These are phyloP conservation scores for Coemansia sp. DNA, from an alignment of 371 early-diverging fungal species.

Conservation along the genomic window DNA sequence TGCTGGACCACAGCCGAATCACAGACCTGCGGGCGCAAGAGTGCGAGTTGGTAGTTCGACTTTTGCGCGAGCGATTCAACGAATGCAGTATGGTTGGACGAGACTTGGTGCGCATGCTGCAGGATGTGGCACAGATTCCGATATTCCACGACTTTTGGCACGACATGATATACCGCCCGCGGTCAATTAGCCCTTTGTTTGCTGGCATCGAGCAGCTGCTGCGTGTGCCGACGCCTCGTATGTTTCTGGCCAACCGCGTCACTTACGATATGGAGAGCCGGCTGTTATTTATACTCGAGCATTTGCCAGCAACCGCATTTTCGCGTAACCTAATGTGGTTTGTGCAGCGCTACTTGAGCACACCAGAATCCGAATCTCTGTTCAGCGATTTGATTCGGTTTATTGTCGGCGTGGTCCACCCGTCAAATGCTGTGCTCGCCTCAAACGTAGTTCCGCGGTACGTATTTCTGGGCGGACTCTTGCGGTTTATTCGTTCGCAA, in stretches of 20 bases:
- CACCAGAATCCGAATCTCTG: constrained; percentile 64
- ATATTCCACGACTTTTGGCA: constrained; percentile 65
- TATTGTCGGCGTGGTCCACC: constrained; percentile 75
- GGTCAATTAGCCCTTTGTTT: constrained; percentile 59
- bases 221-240: constrained; percentile 62
- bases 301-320: constrained; percentile 57
- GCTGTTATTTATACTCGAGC: constrained; percentile 67
- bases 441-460: constrained; percentile 76
- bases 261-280: constrained; percentile 74
- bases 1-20: constrained; percentile 56
- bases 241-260: constrained; percentile 62
- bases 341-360: constrained; percentile 59
- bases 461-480: constrained; percentile 64
- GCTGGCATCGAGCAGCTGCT: constrained; percentile 58
- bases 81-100: constrained; percentile 68
- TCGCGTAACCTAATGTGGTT: constrained; percentile 69
- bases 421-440: constrained; percentile 70
- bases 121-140: constrained; percentile 61
- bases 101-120: constrained; percentile 68
- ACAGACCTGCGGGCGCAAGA: constrained; percentile 58
- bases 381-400: constrained; percentile 73
- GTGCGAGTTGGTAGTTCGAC: constrained; percentile 55
- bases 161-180: constrained; percentile 59
- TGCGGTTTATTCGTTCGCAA: constrained; percentile 60
- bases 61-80: constrained; percentile 62